A percentile compares a stretch with the other conserved stretches of the same genome.
Conservation (phyloP, 306 rosid species). For the Mimosa pudica region DNA sequence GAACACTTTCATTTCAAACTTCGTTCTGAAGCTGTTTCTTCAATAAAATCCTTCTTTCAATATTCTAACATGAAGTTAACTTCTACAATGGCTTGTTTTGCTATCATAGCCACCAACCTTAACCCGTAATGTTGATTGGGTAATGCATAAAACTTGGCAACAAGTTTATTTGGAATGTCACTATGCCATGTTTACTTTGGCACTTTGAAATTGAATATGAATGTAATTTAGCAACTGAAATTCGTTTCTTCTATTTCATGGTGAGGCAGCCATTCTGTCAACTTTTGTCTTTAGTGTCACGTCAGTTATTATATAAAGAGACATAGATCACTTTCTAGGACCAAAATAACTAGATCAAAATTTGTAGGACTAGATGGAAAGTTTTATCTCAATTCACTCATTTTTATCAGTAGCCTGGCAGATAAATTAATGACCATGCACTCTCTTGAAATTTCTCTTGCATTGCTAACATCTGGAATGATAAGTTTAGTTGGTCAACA, state of each 20-base stretch:
- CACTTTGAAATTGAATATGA: neutral
- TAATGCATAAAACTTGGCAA: neutral
- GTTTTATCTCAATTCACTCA: neutral
- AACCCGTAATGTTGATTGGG: neutral
- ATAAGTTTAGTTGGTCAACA: neutral
- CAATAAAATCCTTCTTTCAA: neutral
- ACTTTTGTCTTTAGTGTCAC: neutral
- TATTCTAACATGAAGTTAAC: neutral
- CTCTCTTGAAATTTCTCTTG: neutral
- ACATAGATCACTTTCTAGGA: neutral
- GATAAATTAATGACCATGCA: conserved; percentile 3
- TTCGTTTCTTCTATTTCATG: neutral
- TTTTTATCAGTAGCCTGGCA: neutral
- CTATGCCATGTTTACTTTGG: neutral
- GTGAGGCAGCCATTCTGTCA: neutral
- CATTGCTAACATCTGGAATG: neutral
- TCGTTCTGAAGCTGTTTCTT: neutral
- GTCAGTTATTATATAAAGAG: neutral
- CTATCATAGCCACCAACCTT: neutral
- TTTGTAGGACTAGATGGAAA: neutral
- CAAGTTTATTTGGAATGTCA: neutral
- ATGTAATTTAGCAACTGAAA: neutral
- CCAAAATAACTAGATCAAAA: neutral
- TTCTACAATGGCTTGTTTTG: neutral
- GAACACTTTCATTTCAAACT: neutral